phyloP scores from a whole-genome alignment of 2,329 filamentous ascomycete genomes.

The Microsporum audouinii region DNA sequence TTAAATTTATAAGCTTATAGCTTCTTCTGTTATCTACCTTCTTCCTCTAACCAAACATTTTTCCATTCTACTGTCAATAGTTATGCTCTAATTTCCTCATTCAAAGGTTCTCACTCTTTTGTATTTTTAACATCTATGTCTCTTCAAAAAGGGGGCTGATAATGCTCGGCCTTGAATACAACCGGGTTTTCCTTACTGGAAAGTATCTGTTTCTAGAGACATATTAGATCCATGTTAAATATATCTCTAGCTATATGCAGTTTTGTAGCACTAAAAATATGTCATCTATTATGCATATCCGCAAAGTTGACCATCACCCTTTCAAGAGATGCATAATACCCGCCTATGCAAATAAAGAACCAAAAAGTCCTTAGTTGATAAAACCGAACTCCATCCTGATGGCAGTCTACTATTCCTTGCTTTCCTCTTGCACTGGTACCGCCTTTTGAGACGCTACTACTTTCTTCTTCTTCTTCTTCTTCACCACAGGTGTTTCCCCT shows the following conservation, averaged over 20 bases:
- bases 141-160: background rate
- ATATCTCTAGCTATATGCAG: background rate
- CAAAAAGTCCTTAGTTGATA: background rate
- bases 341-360: background rate
- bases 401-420: background rate
- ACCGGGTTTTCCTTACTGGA: too few relatives aligned
- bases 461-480: conserved; percentile 13
- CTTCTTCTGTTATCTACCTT: background rate
- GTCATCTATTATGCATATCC: background rate
- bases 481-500: background rate
- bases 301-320: background rate
- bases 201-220: background rate
- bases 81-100: background rate
- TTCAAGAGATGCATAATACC: background rate
- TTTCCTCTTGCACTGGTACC: conserved; percentile 1
- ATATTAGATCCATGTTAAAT: background rate
- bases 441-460: conserved; percentile 5
- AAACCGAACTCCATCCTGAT: background rate
- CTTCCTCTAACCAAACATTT: background rate
- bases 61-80: background rate
- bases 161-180: background rate
- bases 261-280: background rate
- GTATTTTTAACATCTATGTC: background rate
- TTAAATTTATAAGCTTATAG: background rate
- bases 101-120: background rate